These are phyloP conservation scores for Anthracocystis walkeri DNA, from an alignment of 1,284 basidiomycete genomes.

Conservation along the genomic window DNA sequence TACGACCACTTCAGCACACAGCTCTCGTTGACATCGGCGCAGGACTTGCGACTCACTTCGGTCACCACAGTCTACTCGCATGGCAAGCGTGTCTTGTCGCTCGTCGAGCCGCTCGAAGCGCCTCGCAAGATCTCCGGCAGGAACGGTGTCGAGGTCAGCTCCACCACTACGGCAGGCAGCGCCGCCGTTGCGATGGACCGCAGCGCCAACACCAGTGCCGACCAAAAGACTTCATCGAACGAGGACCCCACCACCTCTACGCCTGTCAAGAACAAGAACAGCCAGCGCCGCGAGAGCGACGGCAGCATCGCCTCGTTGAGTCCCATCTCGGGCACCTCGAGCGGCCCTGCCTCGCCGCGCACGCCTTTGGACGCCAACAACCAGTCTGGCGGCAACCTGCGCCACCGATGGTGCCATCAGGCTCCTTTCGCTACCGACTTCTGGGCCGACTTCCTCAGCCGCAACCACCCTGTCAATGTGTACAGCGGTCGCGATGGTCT, in stretches of 20 bases:
- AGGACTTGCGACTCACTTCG: conserved; percentile 58
- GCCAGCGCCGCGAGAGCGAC: conserved; percentile 41
- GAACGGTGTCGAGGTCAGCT: conserved; percentile 36
- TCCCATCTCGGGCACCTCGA: conserved; percentile 41
- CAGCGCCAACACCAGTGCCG: conserved; percentile 4
- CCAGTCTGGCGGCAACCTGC: conserved; percentile 33
- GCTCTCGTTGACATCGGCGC: conserved; percentile 63
- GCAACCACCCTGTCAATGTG: conserved; percentile 66
- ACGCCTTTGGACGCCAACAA: conserved; percentile 48
- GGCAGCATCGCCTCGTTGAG: conserved; percentile 40
- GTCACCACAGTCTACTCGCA: conserved; percentile 70
- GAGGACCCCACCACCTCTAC: conserved; percentile 23
- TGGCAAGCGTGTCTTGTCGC: conserved; percentile 66
- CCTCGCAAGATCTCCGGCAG: conserved; percentile 61
- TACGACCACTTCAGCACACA: conserved; percentile 66
- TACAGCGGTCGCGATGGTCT: conserved; percentile 51
- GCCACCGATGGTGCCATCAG: conserved; percentile 65
- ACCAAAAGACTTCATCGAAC: conserved; percentile 8
- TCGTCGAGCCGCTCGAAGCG: conserved; percentile 65
- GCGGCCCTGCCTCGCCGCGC: conserved; percentile 41
- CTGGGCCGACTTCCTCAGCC: conserved; percentile 68
- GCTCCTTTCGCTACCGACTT: conserved; percentile 69
- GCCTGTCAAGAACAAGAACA: conserved; percentile 29
- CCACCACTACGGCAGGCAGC: conserved; percentile 20
- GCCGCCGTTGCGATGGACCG: conserved; percentile 6